Conservation (phyloP, 495 filamentous ascomycete species). For the Penicillium simplicissimum region DNA sequence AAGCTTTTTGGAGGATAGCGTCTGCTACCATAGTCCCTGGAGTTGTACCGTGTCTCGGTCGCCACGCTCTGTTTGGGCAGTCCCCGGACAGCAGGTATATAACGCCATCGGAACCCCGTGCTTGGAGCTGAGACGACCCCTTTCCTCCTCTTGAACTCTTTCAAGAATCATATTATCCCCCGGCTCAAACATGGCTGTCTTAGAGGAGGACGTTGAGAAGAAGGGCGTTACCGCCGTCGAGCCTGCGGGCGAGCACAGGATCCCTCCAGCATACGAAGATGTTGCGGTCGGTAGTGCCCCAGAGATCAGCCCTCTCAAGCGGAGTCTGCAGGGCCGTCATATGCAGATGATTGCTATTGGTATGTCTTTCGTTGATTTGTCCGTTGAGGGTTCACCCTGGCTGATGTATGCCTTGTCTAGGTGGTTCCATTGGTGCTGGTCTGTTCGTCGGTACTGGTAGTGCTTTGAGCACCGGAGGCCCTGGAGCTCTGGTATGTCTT, state of each 20-base stretch:
- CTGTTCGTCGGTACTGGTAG: constrained; percentile 53
- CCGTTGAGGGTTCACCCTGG: not conserved
- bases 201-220: constrained; percentile 24
- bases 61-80: not conserved
- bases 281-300: constrained; percentile 20
- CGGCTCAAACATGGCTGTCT: constrained; percentile 18
- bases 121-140: not conserved
- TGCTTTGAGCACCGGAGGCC: constrained; percentile 45
- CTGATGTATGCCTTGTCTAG: constrained; percentile 19
- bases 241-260: constrained; percentile 4
- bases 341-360: constrained; percentile 80
- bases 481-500: constrained; percentile 34
- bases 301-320: constrained; percentile 46
- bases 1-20: constrained; percentile 3
- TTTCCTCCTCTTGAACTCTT: not conserved
- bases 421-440: constrained; percentile 56
- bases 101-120: constrained; percentile 7
- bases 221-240: constrained; percentile 12
- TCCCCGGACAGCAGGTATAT: constrained; percentile 10
- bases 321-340: constrained; percentile 56
- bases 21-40: not conserved
- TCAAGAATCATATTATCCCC: not conserved
- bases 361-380: constrained; percentile 16
- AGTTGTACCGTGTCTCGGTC: not conserved
- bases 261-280: constrained; percentile 13